Percentiles rank a stretch among this genome's conserved stretches.
These are phyloP conservation scores for Yarrowia sp. DNA, from an alignment of 805 yeast genomes.

Conservation along the genomic window DNA sequence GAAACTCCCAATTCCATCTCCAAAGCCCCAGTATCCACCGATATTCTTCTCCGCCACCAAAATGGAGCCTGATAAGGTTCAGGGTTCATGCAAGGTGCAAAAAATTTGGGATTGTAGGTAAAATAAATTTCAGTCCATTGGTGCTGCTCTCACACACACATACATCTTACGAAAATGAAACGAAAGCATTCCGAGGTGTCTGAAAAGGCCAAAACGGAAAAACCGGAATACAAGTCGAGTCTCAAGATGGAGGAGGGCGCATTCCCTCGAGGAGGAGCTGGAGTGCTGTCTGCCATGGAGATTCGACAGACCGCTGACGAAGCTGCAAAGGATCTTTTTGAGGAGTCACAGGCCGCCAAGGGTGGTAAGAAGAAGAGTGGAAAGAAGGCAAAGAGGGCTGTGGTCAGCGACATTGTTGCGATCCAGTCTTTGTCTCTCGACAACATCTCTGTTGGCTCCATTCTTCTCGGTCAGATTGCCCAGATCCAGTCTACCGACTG, in stretches of 20 bases:
- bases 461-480: slow-evolving; percentile 77
- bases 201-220: slow-evolving; percentile 17
- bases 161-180: slow-evolving; percentile 29
- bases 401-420: neutral
- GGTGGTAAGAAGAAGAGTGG: slow-evolving; percentile 47
- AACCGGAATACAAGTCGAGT: slow-evolving; percentile 39
- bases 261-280: slow-evolving; percentile 94
- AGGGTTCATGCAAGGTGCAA: slow-evolving; percentile 35
- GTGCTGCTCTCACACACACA: slow-evolving; percentile 23
- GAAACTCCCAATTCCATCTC: neutral
- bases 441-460: slow-evolving; percentile 71
- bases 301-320: slow-evolving; percentile 91
- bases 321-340: slow-evolving; percentile 77
- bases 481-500: slow-evolving; percentile 68
- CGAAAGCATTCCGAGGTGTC: slow-evolving; percentile 38
- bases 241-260: slow-evolving; percentile 56
- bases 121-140: slow-evolving; percentile 26
- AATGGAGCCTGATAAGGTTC: slow-evolving; percentile 18
- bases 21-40: neutral
- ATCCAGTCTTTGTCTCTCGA: slow-evolving; percentile 70
- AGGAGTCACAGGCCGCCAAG: slow-evolving; percentile 42
- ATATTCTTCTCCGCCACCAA: slow-evolving; percentile 1
- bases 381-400: slow-evolving; percentile 45
- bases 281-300: slow-evolving; percentile 83
- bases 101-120: slow-evolving; percentile 32